Conservation (phyloP, 202 grass and related monocot genomes). For the Panicum virgatum region DNA sequence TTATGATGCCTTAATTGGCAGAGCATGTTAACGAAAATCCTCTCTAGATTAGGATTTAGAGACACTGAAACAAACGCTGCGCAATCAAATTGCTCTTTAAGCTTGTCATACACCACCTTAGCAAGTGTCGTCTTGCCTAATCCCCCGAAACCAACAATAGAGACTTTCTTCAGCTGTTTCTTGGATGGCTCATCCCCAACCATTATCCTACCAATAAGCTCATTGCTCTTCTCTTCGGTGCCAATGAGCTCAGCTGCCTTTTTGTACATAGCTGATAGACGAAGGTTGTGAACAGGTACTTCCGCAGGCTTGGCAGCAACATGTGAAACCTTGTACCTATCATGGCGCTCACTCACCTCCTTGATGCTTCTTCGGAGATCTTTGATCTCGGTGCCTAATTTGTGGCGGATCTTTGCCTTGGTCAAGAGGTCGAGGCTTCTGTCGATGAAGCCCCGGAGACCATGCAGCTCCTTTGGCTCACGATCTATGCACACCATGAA, state of each 20-base stretch:
- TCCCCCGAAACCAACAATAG: slow-evolving; percentile 11
- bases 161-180: background rate
- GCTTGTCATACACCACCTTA: background rate
- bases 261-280: background rate
- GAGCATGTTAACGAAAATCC: background rate
- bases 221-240: background rate
- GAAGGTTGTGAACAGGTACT: background rate
- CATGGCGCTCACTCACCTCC: no score
- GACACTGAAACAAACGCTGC: background rate
- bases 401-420: no score
- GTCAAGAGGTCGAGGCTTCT: no score
- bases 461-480: no score
- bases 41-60: background rate
- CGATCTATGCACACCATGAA: no score
- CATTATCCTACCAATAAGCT: background rate
- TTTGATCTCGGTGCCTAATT: no score
- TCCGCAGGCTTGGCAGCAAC: no score
- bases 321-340: no score
- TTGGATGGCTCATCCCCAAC: background rate
- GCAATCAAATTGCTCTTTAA: background rate
- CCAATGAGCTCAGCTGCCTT: background rate
- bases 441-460: no score
- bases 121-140: slow-evolving; percentile 38
- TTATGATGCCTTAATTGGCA: background rate
- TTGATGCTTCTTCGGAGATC: no score